These are phyloP conservation scores for Lasiosphaeria hispida DNA, from an alignment of 495 filamentous ascomycete genomes.

Conservation along the genomic window DNA sequence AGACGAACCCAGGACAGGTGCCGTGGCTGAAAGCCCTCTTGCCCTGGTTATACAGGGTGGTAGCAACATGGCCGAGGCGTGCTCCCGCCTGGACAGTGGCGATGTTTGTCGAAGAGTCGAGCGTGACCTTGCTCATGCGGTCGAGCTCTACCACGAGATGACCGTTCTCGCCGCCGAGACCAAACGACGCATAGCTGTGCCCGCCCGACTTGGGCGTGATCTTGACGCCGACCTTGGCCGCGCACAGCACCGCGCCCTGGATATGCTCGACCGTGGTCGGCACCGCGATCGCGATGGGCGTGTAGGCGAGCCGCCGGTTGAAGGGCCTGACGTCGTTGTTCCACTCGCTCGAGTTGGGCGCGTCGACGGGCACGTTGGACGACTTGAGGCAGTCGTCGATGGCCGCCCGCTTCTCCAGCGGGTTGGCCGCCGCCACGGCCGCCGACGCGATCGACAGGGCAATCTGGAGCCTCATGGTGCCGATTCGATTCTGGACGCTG, in stretches of 20 bases:
- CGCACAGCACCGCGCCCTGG: slow-evolving; percentile 43
- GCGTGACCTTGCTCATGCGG: slow-evolving; percentile 41
- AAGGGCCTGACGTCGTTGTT: slow-evolving; percentile 38
- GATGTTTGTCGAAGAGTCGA: slow-evolving; percentile 38
- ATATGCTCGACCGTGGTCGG: slow-evolving; percentile 41
- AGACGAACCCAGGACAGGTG: slow-evolving; percentile 43
- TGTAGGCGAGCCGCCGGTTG: slow-evolving; percentile 40
- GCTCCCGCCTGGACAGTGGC: slow-evolving; percentile 42
- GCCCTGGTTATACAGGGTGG: slow-evolving; percentile 38
- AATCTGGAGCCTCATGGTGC: slow-evolving; percentile 19
- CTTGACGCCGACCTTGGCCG: slow-evolving; percentile 39
- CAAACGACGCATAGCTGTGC: slow-evolving; percentile 47
- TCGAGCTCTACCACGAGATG: slow-evolving; percentile 46
- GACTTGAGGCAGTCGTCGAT: slow-evolving; percentile 42
- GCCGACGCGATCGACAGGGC: slow-evolving; percentile 16
- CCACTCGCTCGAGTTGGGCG: slow-evolving; percentile 38
- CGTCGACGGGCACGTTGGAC: slow-evolving; percentile 32
- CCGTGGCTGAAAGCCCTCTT: slow-evolving; percentile 45
- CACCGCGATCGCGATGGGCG: slow-evolving; percentile 41
- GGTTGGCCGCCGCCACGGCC: slow-evolving; percentile 19
- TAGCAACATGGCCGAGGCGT: slow-evolving; percentile 41
- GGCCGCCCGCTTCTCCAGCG: slow-evolving; percentile 29
- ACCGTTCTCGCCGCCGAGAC: slow-evolving; percentile 47
- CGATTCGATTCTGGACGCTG: not conserved
- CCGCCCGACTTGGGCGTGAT: slow-evolving; percentile 45